A percentile compares a stretch with the other conserved stretches of the same genome.
Conservation (phyloP, 768 basidiomycete species). For the Xanthoconium purpureum region DNA sequence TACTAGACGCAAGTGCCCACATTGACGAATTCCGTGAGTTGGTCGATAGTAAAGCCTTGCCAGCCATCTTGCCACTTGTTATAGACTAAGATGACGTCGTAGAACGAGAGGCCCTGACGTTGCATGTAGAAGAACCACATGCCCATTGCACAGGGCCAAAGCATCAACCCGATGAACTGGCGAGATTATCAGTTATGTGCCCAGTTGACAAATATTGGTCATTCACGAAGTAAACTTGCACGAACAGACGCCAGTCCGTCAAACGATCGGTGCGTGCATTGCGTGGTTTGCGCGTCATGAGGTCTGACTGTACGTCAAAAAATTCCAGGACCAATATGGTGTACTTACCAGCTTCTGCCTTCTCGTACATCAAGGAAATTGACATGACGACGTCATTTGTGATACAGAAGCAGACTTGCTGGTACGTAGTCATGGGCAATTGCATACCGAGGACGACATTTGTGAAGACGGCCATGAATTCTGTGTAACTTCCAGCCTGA, state of each 20-base stretch:
- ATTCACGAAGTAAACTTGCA: conserved; percentile 46
- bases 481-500: conserved; percentile 52
- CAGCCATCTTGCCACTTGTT: conserved; percentile 40
- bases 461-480: conserved; percentile 54
- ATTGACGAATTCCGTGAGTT: conserved; percentile 35
- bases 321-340: not conserved
- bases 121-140: conserved; percentile 41
- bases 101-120: conserved; percentile 33
- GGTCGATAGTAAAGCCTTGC: conserved; percentile 28
- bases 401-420: conserved; percentile 55
- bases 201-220: not conserved
- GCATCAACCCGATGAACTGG: conserved; percentile 42
- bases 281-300: conserved; percentile 48
- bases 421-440: conserved; percentile 49
- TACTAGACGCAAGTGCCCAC: conserved; percentile 45
- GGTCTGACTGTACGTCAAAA: conserved; percentile 27
- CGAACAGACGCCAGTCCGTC: conserved; percentile 46
- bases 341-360: conserved; percentile 44
- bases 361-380: conserved; percentile 49
- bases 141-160: conserved; percentile 43
- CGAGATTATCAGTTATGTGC: not conserved
- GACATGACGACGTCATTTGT: conserved; percentile 50
- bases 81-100: conserved; percentile 37
- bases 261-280: conserved; percentile 46
- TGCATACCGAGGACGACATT: conserved; percentile 62